A percentile compares a stretch with the other conserved stretches of the same genome.
Conservation (phyloP, 1,284 basidiomycete genomes). For the Puccinia polysora region DNA sequence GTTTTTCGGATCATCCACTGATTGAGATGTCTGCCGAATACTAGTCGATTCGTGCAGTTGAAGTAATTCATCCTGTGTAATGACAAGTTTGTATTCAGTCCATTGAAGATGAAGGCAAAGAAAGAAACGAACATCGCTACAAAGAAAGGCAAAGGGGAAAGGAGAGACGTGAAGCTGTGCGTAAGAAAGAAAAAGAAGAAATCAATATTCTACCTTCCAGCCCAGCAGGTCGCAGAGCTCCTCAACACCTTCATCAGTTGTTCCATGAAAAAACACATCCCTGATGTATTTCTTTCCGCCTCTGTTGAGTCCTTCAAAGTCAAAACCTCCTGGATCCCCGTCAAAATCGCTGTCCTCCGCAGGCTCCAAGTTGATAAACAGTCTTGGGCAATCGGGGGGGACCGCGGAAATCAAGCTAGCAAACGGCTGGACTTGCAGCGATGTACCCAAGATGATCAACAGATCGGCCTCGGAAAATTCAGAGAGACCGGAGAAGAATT, state of each 20-base stretch:
- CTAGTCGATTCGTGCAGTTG: too few relatives aligned
- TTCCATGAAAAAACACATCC: conserved; percentile 54
- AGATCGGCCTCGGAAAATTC: conserved; percentile 66
- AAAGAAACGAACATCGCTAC: too few relatives aligned
- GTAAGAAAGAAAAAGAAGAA: background rate
- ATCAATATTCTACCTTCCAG: conserved; percentile 52
- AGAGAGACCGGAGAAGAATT: conserved; percentile 50
- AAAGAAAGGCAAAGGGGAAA: too few relatives aligned
- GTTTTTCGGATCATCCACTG: too few relatives aligned
- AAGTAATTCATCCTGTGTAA: too few relatives aligned
- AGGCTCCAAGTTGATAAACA: conserved; percentile 59
- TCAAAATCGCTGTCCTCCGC: conserved; percentile 54
- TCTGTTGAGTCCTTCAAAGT: conserved; percentile 45
- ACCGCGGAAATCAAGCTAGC: conserved; percentile 57
- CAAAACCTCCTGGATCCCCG: conserved; percentile 29
- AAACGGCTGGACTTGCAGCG: conserved; percentile 64
- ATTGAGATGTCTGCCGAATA: too few relatives aligned
- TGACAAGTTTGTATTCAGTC: too few relatives aligned
- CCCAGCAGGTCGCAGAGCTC: conserved; percentile 51
- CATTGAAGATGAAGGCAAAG: too few relatives aligned
- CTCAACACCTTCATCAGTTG: conserved; percentile 52
- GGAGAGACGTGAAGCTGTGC: too few relatives aligned
- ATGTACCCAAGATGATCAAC: conserved; percentile 87
- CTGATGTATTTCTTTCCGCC: conserved; percentile 34
- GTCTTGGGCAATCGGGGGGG: conserved; percentile 53